Percentiles rank a stretch among this genome's conserved stretches.
Evolutionary conservation across 305 asterid species (phyloP).

Genomic region (Fraxinus greggii): DNA sequence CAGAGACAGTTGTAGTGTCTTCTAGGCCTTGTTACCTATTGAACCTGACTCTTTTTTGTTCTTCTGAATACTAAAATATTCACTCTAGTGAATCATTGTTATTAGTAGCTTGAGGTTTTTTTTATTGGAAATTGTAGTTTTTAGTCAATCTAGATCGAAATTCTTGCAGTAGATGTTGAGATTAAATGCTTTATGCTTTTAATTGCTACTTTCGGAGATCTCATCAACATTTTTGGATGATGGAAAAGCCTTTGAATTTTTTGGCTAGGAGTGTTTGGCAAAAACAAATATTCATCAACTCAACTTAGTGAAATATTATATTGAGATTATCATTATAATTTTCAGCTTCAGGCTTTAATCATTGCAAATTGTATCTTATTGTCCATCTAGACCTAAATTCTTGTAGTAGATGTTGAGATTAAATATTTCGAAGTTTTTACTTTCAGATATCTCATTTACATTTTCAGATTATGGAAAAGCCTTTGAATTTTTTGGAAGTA

Average conservation of each 20-base stretch:
- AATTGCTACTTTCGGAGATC: not conserved
- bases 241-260: not conserved
- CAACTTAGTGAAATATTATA: not conserved
- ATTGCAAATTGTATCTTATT: not conserved
- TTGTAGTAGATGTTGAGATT: no score
- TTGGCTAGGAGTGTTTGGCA: not conserved
- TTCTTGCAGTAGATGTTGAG: not conserved
- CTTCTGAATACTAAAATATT: not conserved
- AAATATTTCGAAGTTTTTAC: not conserved
- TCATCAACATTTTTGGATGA: not conserved
- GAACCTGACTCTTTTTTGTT: not conserved
- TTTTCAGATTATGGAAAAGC: not conserved
- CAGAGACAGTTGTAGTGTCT: not conserved
- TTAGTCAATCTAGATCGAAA: not conserved
- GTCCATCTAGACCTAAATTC: not conserved
- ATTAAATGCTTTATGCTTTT: not conserved
- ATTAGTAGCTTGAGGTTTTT: not conserved
- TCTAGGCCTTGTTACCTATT: not conserved
- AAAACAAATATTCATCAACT: not conserved
- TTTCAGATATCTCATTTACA: not conserved
- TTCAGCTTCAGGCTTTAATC: not conserved
- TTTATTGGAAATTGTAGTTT: not conserved
- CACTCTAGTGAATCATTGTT: not conserved
- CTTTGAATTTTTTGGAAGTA: not conserved
- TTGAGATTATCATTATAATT: not conserved